Evolutionary conservation across 2,329 filamentous ascomycete species (phyloP).

Genomic region (Harringtonia lauricola): DNA sequence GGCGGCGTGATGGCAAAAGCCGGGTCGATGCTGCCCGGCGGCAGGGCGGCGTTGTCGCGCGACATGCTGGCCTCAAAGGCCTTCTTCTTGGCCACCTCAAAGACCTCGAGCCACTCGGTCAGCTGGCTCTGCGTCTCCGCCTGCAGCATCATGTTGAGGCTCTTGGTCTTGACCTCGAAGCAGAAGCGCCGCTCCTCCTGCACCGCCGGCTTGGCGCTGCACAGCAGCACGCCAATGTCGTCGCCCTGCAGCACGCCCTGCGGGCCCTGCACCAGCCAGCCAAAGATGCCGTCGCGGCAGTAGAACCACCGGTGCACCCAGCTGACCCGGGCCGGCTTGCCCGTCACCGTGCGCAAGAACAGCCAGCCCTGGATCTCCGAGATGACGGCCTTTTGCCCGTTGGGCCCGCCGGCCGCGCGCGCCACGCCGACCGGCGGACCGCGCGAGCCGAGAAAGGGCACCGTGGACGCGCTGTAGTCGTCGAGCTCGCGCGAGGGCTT

Average conservation of each 20-base stretch:
- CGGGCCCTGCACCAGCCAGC: constrained; percentile 76
- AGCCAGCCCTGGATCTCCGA: constrained; percentile 92
- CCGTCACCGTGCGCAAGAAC: constrained; percentile 68
- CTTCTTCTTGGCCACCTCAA: constrained; percentile 87
- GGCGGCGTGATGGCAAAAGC: constrained; percentile 91
- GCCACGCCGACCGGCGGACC: constrained; percentile 53
- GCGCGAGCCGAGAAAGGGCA: constrained; percentile 69
- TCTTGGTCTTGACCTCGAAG: constrained; percentile 98
- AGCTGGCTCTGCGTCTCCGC: constrained; percentile 86
- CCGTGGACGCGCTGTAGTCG: constrained; percentile 81
- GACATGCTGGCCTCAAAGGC: constrained; percentile 66
- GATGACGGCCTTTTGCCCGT: constrained; percentile 30
- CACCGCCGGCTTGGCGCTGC: constrained; percentile 81
- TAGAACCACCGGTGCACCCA: constrained; percentile 96
- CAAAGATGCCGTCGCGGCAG: constrained; percentile 90
- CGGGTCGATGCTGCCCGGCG: constrained; percentile 44
- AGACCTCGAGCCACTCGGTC: constrained; percentile 89
- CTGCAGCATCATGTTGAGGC: constrained; percentile 77
- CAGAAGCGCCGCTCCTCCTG: constrained; percentile 92
- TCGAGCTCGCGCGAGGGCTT: constrained; percentile 87
- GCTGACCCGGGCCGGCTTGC: constrained; percentile 79
- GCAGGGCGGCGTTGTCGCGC: constrained; percentile 32
- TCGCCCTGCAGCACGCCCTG: constrained; percentile 92
- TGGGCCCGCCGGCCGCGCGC: constrained; percentile 33
- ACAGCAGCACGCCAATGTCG: constrained; percentile 88